Evolutionary conservation across 371 early-diverging fungal genomes (phyloP).

Genomic region (Apophysomyces elegans): DNA sequence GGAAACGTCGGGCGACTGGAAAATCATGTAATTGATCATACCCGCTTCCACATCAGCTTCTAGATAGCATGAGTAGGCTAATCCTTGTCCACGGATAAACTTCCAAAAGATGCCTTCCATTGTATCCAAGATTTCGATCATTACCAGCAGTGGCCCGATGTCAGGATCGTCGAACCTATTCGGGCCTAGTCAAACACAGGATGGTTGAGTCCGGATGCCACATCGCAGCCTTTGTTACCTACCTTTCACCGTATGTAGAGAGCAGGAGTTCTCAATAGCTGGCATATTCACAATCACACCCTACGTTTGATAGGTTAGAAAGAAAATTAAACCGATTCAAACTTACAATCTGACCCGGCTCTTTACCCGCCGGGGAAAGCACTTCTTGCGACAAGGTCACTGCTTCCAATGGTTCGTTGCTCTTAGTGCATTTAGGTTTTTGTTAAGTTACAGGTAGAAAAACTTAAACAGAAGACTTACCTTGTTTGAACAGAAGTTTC

Average conservation of each 20-base stretch:
- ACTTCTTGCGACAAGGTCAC: conserved; percentile 57
- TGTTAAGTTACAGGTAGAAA: not conserved
- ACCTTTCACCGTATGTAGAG: conserved; percentile 51
- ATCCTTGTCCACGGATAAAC: conserved; percentile 69
- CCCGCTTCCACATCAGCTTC: conserved; percentile 56
- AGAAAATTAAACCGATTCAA: not conserved
- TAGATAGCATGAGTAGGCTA: conserved; percentile 65
- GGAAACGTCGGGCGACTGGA: conserved; percentile 62
- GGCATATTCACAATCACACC: conserved; percentile 62
- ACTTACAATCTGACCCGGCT: conserved; percentile 55
- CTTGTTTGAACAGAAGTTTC: conserved; percentile 35
- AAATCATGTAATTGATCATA: conserved; percentile 59
- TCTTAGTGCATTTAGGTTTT: not conserved
- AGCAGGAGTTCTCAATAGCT: conserved; percentile 66
- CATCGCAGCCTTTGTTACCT: not conserved
- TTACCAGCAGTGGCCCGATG: conserved; percentile 61
- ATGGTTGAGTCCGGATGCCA: too few relatives aligned
- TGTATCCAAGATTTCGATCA: conserved; percentile 63
- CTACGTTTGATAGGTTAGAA: conserved; percentile 4
- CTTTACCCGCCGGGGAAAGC: conserved; percentile 51
- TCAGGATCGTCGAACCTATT: conserved; percentile 59
- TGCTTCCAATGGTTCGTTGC: conserved; percentile 30
- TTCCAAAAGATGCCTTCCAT: conserved; percentile 75
- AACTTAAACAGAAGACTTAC: not conserved
- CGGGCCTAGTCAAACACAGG: conserved; percentile 39